Base-by-base conservation (phyloP, 352 stramenopile genomes). In the Phytophthora fragariaefolia region DNA sequence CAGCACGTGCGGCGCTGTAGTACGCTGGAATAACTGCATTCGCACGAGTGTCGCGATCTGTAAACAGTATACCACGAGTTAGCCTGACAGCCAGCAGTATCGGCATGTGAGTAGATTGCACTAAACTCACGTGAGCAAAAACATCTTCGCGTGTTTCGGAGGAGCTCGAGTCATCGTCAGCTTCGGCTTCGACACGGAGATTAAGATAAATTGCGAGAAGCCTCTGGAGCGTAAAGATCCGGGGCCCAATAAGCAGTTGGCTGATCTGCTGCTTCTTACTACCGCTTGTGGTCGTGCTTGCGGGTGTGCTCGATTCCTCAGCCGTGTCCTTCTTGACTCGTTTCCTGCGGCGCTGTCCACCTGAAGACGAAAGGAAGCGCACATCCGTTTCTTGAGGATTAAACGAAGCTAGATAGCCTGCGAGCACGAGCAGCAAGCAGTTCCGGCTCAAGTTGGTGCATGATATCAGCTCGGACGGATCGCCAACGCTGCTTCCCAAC, bases 151-250 rank as follows among this genome's bases (percentile, higher is more conserved):
- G 80, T 46, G 81, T 79, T 69, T 86, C 78, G 7, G 50, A 58
- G 4, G 62, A 68, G 55, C 59, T 40, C 54, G 60, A 43, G 27
- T 74, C 62, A 28, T 74, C 51, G 7, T 68, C 26, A 18, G 77
- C 79, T 2, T 79, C 65, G 15, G 67, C 76, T 67, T 92, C 82
- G 4, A 71, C 66, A 22, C 79, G 82, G 23, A 95, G 68, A 30
- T 85, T 95, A 23, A 86, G 67, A 54, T 93, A 93, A 48, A 95
- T 93, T 24, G 87, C 87, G 17, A 93, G 55, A 38, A 95, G 71
- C 3, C 87, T 74, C 55, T 92, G 82, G 27, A 93, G 63, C 22
- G 74, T 80, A 61, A 93, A 95, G 52, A 91, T 88, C 43, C 83
- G 83, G 26, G 87, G 87, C 0, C 87, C 87, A 24, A 95, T 71